Base-by-base conservation (phyloP, 139 green algal species). In the Chlorella sp. region DNA sequence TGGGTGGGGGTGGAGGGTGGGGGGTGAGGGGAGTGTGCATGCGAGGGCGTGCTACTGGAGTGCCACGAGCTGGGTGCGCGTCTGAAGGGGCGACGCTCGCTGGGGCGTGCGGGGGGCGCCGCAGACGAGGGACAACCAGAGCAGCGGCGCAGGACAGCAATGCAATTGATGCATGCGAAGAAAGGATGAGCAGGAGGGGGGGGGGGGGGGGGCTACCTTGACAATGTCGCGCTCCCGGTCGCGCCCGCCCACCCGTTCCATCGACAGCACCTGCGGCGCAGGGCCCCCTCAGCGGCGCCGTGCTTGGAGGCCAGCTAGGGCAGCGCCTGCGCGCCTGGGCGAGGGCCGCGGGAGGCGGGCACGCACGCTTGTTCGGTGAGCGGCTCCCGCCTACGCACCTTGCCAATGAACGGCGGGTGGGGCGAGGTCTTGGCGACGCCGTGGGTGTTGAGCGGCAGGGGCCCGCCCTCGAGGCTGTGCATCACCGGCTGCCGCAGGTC, bases 371-470 rank as follows among this genome's bases (percentile, higher is more conserved):
- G n/a, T n/a, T n/a, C n/a, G n/a, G n/a, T n/a, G n/a, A n/a, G n/a
- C n/a, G n/a, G n/a, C n/a, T n/a, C n/a, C n/a, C n/a, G n/a, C n/a
- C n/a, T n/a, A n/a, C n/a, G 62, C 62, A 68, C 62, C 27, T 50
- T 50, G 23, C 62, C 62, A 1, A 31, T 12, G 25, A 68, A 68
- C 3, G 62, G 62, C 38, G 23, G 51, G 51, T 33, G n/a, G 38
- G 48, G 48, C 38, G 25, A 38, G 38, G 15, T 27, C 5, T 31
- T 29, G 5, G 38, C 62, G 25, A 68, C 62, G 25, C 23, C 40
- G 62, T 68, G 40, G 5, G 62, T 68, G 62, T 68, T 68, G 38
- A 68, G 62, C 40, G 62, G 62, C 38, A 46, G 23, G 36, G 41
- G 41, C 25, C 62, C 23, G 25, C 40, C 62, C 8, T 68, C 62